These are phyloP conservation scores for Penicillium sp. DNA, from an alignment of 2,329 filamentous ascomycete species.

Conservation along the genomic window DNA sequence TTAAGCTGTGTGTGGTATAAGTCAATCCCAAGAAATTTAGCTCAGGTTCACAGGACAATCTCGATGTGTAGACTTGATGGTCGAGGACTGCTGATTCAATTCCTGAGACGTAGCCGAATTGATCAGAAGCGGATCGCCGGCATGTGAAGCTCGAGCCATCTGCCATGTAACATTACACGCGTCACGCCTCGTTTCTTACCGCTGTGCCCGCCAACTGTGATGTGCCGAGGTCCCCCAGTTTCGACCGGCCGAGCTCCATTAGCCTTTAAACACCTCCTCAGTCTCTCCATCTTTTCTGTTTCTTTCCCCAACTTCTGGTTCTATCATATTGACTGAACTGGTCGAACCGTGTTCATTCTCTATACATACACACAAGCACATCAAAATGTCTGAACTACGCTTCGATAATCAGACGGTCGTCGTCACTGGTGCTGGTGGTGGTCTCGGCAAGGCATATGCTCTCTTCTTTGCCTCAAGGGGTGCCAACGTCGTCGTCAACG, in stretches of 20 bases:
- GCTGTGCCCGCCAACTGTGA: conserved; percentile 9
- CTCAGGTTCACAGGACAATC: no score
- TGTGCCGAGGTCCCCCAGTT: conserved; percentile 31
- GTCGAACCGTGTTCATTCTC: conserved; percentile 8
- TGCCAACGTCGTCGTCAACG: conserved; percentile 93
- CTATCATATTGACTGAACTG: conserved; percentile 11
- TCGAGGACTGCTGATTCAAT: no score
- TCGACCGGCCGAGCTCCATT: conserved; percentile 23
- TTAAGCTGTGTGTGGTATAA: no score
- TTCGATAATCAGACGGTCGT: conserved; percentile 88
- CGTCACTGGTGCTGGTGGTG: conserved; percentile 78
- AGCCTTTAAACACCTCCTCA: conserved; percentile 20
- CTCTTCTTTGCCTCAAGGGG: conserved; percentile 87
- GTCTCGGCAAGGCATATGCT: conserved; percentile 74
- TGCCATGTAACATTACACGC: conserved; percentile 21
- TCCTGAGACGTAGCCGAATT: no score
- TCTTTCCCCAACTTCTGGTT: conserved; percentile 15
- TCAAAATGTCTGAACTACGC: conserved; percentile 62
- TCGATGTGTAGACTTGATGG: no score
- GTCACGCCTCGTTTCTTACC: conserved; percentile 13
- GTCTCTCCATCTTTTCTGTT: conserved; percentile 18
- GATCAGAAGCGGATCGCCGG: conserved; percentile 17
- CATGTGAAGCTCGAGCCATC: conserved; percentile 29
- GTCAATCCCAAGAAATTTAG: no score
- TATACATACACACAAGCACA: conserved; percentile 5